Conservation (phyloP, 495 filamentous ascomycete genomes). For the Trichoderma gamsii region DNA sequence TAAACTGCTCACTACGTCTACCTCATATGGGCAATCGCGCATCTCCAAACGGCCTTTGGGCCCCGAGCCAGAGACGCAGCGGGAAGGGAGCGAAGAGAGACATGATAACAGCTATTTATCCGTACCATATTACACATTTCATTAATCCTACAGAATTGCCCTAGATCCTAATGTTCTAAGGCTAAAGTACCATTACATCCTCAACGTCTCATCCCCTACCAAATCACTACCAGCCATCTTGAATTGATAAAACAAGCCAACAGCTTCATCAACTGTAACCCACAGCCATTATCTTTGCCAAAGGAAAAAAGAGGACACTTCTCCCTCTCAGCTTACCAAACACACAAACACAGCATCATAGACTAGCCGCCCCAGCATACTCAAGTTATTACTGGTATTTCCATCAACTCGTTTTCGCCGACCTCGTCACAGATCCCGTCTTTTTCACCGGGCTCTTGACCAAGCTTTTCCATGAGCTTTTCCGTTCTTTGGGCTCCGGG, state of each 20-base stretch:
- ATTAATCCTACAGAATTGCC: neutral
- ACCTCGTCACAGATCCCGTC: neutral
- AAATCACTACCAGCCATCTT: neutral
- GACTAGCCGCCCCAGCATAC: neutral
- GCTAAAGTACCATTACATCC: neutral
- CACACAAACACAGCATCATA: neutral
- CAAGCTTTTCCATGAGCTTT: neutral
- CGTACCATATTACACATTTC: neutral
- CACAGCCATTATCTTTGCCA: neutral
- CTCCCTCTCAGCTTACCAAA: neutral
- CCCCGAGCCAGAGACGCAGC: no score
- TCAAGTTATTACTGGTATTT: neutral
- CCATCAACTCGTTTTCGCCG: neutral
- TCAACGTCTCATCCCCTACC: neutral
- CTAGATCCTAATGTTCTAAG: neutral
- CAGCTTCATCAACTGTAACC: neutral
- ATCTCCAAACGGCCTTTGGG: no score
- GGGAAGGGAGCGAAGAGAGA: no score
- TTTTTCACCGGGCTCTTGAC: neutral
- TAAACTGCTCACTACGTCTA: neutral
- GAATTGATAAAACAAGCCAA: neutral
- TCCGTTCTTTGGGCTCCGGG: neutral
- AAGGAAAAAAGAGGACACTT: no score
- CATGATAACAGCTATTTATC: neutral
- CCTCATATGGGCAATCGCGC: neutral